Evolutionary conservation across 768 basidiomycete species (phyloP).

Genomic region (Suillus spraguei): DNA sequence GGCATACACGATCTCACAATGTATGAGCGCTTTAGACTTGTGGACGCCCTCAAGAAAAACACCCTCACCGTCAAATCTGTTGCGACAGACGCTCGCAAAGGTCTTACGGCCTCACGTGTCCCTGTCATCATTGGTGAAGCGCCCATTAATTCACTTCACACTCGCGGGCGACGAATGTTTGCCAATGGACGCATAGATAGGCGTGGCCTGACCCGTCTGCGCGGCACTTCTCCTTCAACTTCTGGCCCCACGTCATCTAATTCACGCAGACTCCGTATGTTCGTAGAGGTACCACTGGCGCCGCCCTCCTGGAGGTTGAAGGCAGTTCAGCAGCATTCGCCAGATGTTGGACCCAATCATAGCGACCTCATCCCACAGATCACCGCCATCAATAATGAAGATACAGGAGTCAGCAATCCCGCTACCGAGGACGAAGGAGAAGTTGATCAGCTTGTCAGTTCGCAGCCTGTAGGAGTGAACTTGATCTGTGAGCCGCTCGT

Average conservation of each 20-base stretch:
- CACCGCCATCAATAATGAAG: neutral
- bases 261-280: neutral
- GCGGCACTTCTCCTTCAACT: neutral
- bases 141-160: neutral
- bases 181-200: neutral
- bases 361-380: neutral
- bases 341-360: neutral
- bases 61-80: neutral
- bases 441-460: neutral
- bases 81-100: neutral
- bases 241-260: neutral
- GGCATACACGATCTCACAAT: conserved; percentile 2
- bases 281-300: neutral
- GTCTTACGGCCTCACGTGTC: neutral
- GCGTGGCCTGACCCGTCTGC: neutral
- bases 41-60: neutral
- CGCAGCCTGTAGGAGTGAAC: neutral
- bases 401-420: neutral
- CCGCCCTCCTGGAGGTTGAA: neutral
- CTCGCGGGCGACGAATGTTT: neutral
- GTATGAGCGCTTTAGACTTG: neutral
- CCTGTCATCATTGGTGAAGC: neutral
- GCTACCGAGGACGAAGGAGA: neutral
- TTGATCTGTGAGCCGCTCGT: neutral
- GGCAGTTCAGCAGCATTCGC: neutral